Conservation (phyloP, 768 basidiomycete species). For the Cystoderma amianthinum region DNA sequence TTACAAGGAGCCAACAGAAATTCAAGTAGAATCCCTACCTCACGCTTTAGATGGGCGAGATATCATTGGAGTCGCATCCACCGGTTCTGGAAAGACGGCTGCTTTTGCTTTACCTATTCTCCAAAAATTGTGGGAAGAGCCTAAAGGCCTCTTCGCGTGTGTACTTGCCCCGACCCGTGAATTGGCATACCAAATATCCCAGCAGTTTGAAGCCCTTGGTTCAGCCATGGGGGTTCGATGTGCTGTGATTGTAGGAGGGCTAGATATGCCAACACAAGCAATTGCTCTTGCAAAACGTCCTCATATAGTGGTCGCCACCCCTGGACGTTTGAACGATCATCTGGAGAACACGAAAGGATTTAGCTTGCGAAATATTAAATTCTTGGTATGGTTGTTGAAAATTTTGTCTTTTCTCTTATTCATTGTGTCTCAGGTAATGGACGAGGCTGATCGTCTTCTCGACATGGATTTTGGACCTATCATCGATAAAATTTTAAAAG, state of each 20-base stretch:
- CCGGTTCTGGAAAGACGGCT: conserved; percentile 96
- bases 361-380: conserved; percentile 77
- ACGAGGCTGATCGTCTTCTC: conserved; percentile 92
- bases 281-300: conserved; percentile 91
- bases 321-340: conserved; percentile 89
- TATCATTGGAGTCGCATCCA: conserved; percentile 97
- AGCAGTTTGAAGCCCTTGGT: conserved; percentile 90
- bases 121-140: conserved; percentile 95
- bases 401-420: too few relatives aligned
- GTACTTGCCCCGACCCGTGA: conserved; percentile 97
- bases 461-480: conserved; percentile 96
- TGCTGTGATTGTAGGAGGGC: conserved; percentile 90
- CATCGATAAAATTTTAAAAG: conserved; percentile 94
- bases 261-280: conserved; percentile 86
- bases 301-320: conserved; percentile 93
- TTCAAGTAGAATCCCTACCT: conserved; percentile 81
- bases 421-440: conserved; percentile 67
- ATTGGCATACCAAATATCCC: conserved; percentile 96
- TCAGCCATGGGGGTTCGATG: conserved; percentile 90
- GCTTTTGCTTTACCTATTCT: conserved; percentile 95
- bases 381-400: conserved; percentile 53
- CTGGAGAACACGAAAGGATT: conserved; percentile 98
- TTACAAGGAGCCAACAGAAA: conserved; percentile 85
- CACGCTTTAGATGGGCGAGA: conserved; percentile 87
- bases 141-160: conserved; percentile 88